Base-by-base conservation (phyloP, 306 rosid species). In the Phaseolus lunatus region DNA sequence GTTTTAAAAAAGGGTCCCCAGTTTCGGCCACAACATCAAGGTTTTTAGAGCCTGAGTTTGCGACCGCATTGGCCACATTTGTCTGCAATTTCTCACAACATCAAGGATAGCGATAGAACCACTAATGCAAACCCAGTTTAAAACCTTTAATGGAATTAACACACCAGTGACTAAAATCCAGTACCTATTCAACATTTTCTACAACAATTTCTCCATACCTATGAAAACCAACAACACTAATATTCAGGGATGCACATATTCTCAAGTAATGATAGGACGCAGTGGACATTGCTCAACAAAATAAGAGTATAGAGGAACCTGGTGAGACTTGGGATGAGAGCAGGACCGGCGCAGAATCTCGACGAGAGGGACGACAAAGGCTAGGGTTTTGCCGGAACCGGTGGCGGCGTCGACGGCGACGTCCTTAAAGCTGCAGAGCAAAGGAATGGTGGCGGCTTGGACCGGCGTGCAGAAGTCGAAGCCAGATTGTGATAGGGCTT, bases 381-480 rank as follows among this genome's bases (percentile, higher is more conserved):
- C 96, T 24, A 95, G 85, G 80, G 99, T 95, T 86, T 95, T 95
- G 0, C 99, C 97, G 0, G 99, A 92, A 81, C 99, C 99, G n/a
- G 99, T 92, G 84, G 99, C 97, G 76, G 99, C 97, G 70, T 95
- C 99, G 50, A 95, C 97, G 13, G 99, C 88, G 9, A 95, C 99
- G 77, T 92, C 97, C 68, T 89, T 92, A 92, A 74, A 91, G 88
- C 74, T 84, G 85, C 97, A 92, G 2, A 95, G 90, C 56, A 92
- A 62, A 18, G 98, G 98, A 43, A 92, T 95, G 0, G 98, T 92
- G 83, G 95, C 91, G 70, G 97, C 97, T 86, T 95, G 97, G 49
- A 95, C 97, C 18, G 98, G 98, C 1, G 98, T 90, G 85, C 98
- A 95, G 87, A 92, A 90, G 24, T 89, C 81, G 83, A 95, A 92